Evolutionary conservation across 2,329 filamentous ascomycete species (phyloP).

Genomic region (Colletotrichum australisinense): DNA sequence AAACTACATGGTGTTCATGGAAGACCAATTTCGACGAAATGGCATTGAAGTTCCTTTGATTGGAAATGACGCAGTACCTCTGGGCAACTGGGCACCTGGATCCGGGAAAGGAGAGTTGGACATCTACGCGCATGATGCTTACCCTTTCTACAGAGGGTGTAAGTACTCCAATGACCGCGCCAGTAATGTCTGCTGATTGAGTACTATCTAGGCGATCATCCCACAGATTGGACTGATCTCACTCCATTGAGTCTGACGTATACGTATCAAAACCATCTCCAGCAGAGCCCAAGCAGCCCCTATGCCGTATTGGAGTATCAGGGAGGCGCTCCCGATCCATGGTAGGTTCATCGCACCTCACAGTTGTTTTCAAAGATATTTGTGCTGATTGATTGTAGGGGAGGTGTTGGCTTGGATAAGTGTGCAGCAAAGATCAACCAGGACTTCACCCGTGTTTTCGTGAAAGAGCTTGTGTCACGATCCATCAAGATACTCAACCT

Average conservation of each 20-base stretch:
- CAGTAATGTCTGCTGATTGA: too few relatives aligned
- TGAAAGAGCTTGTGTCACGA: conserved; percentile 71
- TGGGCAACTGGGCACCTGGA: conserved; percentile 36
- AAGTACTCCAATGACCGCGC: conserved; percentile 34
- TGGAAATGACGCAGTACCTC: conserved; percentile 71
- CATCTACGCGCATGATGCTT: conserved; percentile 59
- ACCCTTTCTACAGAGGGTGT: conserved; percentile 59
- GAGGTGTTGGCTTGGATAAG: conserved; percentile 72
- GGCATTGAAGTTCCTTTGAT: conserved; percentile 78
- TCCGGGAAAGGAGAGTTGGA: conserved; percentile 45
- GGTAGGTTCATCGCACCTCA: conserved; percentile 48
- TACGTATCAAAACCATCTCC: too few relatives aligned
- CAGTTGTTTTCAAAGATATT: too few relatives aligned
- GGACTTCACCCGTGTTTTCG: conserved; percentile 77
- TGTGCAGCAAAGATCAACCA: conserved; percentile 72
- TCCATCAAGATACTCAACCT: conserved; percentile 71
- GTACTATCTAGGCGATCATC: conserved; percentile 38
- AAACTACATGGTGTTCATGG: conserved; percentile 74
- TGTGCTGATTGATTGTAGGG: conserved; percentile 41
- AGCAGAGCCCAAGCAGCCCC: too few relatives aligned
- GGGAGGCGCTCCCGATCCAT: conserved; percentile 75
- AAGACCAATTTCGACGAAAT: conserved; percentile 70
- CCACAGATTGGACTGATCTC: conserved; percentile 66
- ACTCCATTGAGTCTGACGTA: conserved; percentile 8
- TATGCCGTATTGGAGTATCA: conserved; percentile 59